Conservation (phyloP, 2,329 filamentous ascomycete genomes). For the Ophiostoma ips region DNA sequence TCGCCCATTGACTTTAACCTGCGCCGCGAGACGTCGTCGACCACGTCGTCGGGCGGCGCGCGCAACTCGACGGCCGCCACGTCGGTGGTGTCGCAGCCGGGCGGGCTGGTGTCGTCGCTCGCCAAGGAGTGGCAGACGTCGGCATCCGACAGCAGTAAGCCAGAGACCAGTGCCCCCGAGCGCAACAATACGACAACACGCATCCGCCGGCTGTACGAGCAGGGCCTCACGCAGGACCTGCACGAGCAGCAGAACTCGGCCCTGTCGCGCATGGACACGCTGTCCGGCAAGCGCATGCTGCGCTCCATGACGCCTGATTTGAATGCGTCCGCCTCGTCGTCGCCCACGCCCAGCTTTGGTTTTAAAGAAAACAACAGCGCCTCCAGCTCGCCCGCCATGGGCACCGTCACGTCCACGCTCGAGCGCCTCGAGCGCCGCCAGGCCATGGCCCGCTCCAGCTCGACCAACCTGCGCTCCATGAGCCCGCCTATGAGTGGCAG, state of each 20-base stretch:
- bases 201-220: conserved; percentile 66
- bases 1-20: conserved; percentile 51
- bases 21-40: conserved; percentile 78
- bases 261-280: conserved; percentile 64
- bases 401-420: conserved; percentile 2
- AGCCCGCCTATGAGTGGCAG: conserved; percentile 30
- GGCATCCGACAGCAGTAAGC: background rate
- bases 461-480: conserved; percentile 50
- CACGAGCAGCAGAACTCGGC: conserved; percentile 69
- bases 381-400: background rate
- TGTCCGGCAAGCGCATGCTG: conserved; percentile 49
- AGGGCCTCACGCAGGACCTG: conserved; percentile 63
- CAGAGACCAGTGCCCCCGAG: conserved; percentile 33
- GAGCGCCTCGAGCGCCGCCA: conserved; percentile 18
- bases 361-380: conserved; percentile 27
- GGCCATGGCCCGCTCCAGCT: conserved; percentile 45
- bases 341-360: conserved; percentile 31
- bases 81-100: conserved; percentile 64
- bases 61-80: conserved; percentile 79
- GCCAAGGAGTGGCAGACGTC: conserved; percentile 32
- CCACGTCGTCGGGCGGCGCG: conserved; percentile 56
- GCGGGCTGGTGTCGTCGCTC: conserved; percentile 26
- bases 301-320: conserved; percentile 37
- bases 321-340: conserved; percentile 25
- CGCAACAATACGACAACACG: conserved; percentile 53